Base-by-base conservation (phyloP, 2,329 filamentous ascomycete genomes). In the Sarocladiaceae sp. region DNA sequence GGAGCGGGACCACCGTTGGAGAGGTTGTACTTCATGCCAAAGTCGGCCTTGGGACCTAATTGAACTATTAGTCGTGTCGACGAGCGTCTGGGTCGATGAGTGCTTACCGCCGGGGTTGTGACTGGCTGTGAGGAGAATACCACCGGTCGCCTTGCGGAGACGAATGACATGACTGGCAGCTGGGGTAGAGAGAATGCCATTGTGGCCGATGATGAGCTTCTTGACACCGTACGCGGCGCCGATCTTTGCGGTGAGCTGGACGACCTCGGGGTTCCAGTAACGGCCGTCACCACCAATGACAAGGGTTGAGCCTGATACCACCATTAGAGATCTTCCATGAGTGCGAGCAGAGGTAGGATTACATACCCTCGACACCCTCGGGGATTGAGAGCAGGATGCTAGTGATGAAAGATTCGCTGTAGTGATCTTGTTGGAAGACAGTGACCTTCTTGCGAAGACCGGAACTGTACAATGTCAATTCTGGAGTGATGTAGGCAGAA, bases 21-120 rank as follows among this genome's bases (percentile, higher is more conserved):
- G 54, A 99, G 80, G 80, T 99, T 99, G 83, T 99, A 99, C 78
- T 99, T 99, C 85, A 99, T 99, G 62, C 94, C 94, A 64, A 99
- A 99, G 74, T 99, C 94, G 69, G 94, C 88, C 62, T 83, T 87
- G 56, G 94, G 94, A 50, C 92, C 90, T 96, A 61, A 39, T 50
- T 23, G 22, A 51, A 18, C 18, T 23, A 13, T 51, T 33, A 44
- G 29, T 26, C 20, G 40, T 6, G 40, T n/a, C 22, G 12, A 35
- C 18, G 28, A 40, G 18, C 11, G 37, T 20, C 18, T 6, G 7
- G 33, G 37, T 54, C 31, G 50, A 47, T 15, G 13, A 15, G 25
- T 15, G 10, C 86, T 71, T 76, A 93, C 93, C 94, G 71, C 94
- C 94, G 55, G 94, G 92, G 77, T 99, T 99, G 80, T 99, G 94